Conservation (phyloP, 139 green algal species). For the Chloropicon primus region DNA sequence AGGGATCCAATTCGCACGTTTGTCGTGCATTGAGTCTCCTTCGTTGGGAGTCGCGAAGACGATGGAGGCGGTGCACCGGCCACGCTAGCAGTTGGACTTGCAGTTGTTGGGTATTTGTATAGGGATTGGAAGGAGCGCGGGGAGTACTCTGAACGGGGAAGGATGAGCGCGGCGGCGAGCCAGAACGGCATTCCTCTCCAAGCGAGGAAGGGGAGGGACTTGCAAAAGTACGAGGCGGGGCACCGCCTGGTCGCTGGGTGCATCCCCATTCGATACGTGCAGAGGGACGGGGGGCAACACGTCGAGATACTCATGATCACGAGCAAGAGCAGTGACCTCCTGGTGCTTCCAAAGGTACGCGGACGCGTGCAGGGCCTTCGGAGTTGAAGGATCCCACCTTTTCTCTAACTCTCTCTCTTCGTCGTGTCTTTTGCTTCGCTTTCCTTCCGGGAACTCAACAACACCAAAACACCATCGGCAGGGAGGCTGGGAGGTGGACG, state of each 20-base stretch:
- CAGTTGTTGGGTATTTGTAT: too few relatives aligned
- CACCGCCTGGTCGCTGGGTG: constrained; percentile 29
- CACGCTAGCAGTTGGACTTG: too few relatives aligned
- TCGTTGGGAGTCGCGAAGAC: too few relatives aligned
- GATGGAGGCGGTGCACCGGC: too few relatives aligned
- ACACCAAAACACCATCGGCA: too few relatives aligned
- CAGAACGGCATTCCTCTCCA: constrained; percentile 2
- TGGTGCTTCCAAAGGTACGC: constrained; percentile 71
- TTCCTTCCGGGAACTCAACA: background rate
- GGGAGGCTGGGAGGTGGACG: constrained; percentile 85
- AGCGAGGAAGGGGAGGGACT: constrained; percentile 6
- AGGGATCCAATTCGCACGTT: too few relatives aligned
- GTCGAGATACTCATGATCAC: constrained; percentile 61
- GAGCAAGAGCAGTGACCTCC: constrained; percentile 48
- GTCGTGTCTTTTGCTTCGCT: background rate
- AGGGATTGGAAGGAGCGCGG: too few relatives aligned
- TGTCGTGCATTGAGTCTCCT: too few relatives aligned
- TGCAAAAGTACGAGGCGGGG: constrained; percentile 10
- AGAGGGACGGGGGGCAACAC: constrained; percentile 1
- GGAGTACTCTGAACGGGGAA: too few relatives aligned
- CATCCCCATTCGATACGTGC: constrained; percentile 51
- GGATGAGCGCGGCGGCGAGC: too few relatives aligned
- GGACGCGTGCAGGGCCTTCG: background rate
- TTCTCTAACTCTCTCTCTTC: too few relatives aligned
- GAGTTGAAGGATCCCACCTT: background rate